phyloP scores from a whole-genome alignment of 2,329 filamentous ascomycete species.

The Corniculantispora saksenae region DNA sequence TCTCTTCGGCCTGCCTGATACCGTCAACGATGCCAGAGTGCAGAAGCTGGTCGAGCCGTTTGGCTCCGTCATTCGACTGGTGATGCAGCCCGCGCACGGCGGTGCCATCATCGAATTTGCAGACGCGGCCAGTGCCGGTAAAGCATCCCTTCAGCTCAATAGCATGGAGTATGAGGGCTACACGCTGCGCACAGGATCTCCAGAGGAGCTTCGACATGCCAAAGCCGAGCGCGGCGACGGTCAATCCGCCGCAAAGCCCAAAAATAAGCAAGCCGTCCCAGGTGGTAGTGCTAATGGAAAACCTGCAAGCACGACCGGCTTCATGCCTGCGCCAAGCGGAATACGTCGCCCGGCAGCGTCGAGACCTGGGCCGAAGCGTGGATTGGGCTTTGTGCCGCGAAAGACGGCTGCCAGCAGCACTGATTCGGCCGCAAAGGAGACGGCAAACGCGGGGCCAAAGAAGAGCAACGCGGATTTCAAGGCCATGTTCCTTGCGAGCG shows the following conservation, averaged over 20 bases:
- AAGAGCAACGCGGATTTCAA: conserved; percentile 62
- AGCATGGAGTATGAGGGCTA: conserved; percentile 56
- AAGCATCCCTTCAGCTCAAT: conserved; percentile 62
- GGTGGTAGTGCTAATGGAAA: conserved; percentile 20
- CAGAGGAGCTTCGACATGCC: conserved; percentile 55
- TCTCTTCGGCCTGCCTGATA: conserved; percentile 86
- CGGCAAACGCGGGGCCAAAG: conserved; percentile 39
- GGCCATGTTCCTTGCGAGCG: conserved; percentile 46
- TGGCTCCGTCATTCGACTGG: conserved; percentile 72
- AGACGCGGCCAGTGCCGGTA: conserved; percentile 70
- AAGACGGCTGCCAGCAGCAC: conserved; percentile 22
- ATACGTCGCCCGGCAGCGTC: conserved; percentile 47
- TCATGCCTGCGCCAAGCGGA: conserved; percentile 47
- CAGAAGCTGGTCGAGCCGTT: conserved; percentile 69
- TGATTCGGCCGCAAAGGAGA: conserved; percentile 32
- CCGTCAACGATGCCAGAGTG: conserved; percentile 84
- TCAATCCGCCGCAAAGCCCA: conserved; percentile 23
- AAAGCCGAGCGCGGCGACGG: conserved; percentile 42
- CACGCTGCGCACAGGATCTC: conserved; percentile 55
- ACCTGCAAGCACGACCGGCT: conserved; percentile 23
- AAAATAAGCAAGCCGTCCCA: conserved; percentile 31
- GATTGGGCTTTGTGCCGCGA: conserved; percentile 44
- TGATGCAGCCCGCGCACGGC: conserved; percentile 77
- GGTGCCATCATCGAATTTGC: conserved; percentile 85
- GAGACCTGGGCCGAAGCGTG: conserved; percentile 41